Conservation (phyloP, 2,329 filamentous ascomycete genomes). For the Hyphodiscus sp. region DNA sequence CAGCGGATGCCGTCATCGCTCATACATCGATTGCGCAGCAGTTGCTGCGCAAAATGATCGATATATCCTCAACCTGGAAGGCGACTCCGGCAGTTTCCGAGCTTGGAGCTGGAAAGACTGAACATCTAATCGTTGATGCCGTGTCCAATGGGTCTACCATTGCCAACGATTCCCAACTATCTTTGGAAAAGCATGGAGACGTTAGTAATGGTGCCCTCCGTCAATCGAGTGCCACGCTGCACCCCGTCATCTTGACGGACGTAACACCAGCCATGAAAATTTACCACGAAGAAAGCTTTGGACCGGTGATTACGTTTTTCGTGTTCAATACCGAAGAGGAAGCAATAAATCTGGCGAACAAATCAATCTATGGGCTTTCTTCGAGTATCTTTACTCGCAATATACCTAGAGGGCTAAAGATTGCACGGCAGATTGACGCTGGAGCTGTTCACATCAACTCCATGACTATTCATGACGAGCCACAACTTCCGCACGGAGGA, state of each 20-base stretch:
- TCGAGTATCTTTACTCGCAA: slow-evolving; percentile 13
- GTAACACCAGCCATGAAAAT: slow-evolving; percentile 15
- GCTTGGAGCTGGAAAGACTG: no score
- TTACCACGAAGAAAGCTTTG: slow-evolving; percentile 16
- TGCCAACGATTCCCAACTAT: not conserved
- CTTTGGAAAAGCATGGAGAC: no score
- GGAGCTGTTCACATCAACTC: slow-evolving; percentile 21
- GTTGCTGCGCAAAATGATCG: not conserved
- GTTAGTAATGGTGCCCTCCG: slow-evolving; percentile 14
- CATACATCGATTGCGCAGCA: not conserved
- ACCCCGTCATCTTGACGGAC: slow-evolving; percentile 13
- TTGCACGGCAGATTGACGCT: slow-evolving; percentile 10
- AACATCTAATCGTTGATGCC: no score
- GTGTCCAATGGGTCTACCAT: no score
- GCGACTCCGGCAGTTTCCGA: no score
- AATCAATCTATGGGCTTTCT: slow-evolving; percentile 18
- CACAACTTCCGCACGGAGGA: slow-evolving; percentile 21
- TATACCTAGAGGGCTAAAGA: slow-evolving; percentile 2
- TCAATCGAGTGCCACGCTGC: slow-evolving; percentile 4
- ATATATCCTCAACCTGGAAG: not conserved
- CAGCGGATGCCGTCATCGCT: slow-evolving; percentile 31
- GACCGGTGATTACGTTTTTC: slow-evolving; percentile 14
- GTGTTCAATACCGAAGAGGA: slow-evolving; percentile 9
- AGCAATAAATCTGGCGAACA: slow-evolving; percentile 14
- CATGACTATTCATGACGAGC: slow-evolving; percentile 20